Evolutionary conservation across 305 asterid species (phyloP).

Genomic region (Fraxinus platypoda): DNA sequence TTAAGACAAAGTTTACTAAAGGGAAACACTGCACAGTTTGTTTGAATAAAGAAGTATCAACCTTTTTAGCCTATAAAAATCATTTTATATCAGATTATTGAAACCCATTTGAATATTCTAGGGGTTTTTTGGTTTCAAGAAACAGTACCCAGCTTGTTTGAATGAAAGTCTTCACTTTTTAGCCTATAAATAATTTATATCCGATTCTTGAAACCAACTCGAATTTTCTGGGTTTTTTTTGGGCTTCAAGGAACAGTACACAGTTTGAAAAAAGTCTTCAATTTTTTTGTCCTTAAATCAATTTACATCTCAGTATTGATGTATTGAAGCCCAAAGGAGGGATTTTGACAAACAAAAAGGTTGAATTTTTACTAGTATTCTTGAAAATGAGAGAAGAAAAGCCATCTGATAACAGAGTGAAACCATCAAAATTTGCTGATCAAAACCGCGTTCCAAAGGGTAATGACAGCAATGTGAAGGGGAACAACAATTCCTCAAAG

Average conservation of each 20-base stretch:
- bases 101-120: not conserved
- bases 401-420: constrained; percentile 50
- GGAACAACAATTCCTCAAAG: constrained; percentile 51
- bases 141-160: not conserved
- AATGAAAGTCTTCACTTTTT: not conserved
- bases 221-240: not conserved
- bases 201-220: constrained; percentile 4
- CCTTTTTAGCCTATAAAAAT: not conserved
- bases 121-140: constrained; percentile 6
- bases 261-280: not conserved
- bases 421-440: constrained; percentile 55
- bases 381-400: constrained; percentile 62
- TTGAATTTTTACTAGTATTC: constrained; percentile 14
- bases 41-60: not conserved
- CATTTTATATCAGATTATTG: constrained; percentile 16
- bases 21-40: not conserved
- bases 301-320: not conserved
- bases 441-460: constrained; percentile 60
- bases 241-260: constrained; percentile 3
- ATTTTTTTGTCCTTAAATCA: not conserved
- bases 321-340: not conserved
- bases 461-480: constrained; percentile 14
- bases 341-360: not conserved
- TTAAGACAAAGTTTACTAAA: not conserved
- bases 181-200: constrained; percentile 8